A percentile compares a stretch with the other conserved stretches of the same genome.
These are phyloP conservation scores for Boletus sensibilis DNA, from an alignment of 768 basidiomycete genomes.

Conservation along the genomic window DNA sequence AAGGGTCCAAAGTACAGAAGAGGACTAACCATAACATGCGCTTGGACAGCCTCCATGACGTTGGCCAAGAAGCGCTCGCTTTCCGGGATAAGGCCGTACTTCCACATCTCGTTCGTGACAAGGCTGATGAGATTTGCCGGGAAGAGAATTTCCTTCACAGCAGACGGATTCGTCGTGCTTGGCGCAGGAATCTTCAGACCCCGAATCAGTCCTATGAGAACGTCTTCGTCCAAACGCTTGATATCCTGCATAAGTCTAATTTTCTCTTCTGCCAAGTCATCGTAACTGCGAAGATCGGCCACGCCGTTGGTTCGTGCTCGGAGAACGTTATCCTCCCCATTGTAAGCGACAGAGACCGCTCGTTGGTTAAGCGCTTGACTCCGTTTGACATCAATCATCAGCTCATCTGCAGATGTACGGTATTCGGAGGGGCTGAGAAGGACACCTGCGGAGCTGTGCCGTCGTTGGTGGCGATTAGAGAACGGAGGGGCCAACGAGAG, in stretches of 20 bases:
- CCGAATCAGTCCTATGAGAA: conserved; percentile 84
- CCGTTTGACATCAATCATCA: conserved; percentile 71
- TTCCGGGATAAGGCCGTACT: conserved; percentile 93
- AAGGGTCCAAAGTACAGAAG: neutral
- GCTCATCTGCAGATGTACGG: conserved; percentile 75
- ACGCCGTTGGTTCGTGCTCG: conserved; percentile 66
- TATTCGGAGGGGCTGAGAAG: conserved; percentile 59
- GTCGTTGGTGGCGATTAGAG: conserved; percentile 65
- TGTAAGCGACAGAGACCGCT: conserved; percentile 86
- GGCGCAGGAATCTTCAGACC: conserved; percentile 92
- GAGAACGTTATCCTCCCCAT: conserved; percentile 73
- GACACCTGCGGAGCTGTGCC: conserved; percentile 85
- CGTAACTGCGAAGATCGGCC: conserved; percentile 69
- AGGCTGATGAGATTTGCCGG: conserved; percentile 97
- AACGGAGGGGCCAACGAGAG: conserved; percentile 37
- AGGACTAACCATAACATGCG: conserved; percentile 89
- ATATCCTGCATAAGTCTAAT: conserved; percentile 89
- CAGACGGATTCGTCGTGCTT: conserved; percentile 86
- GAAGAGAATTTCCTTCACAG: conserved; percentile 96
- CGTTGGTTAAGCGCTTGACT: conserved; percentile 72
- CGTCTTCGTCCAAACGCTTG: conserved; percentile 89
- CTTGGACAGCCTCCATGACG: conserved; percentile 97
- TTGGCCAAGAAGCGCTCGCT: conserved; percentile 98
- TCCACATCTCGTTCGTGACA: conserved; percentile 99
- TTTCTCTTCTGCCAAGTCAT: conserved; percentile 94